Base-by-base conservation (phyloP, 805 yeast species). In the Wickerhamomyces silvicola region DNA sequence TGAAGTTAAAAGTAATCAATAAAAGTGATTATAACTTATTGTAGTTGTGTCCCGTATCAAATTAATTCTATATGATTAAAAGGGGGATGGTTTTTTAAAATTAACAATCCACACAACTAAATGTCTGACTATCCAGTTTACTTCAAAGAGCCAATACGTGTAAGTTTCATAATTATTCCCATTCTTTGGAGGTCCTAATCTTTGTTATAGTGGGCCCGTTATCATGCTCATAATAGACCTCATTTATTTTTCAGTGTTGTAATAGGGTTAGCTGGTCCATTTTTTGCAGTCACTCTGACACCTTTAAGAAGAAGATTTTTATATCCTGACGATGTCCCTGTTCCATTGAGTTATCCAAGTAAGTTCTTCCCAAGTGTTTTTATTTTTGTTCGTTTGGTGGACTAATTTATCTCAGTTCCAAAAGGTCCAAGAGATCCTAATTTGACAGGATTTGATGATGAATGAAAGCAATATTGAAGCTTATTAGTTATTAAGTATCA, bases 221-320 rank as follows among this genome's bases (percentile, higher is more conserved):
- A 75, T 60, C 78, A 77, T 46, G 82, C 88, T 16, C 81, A 81
- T 60, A 73, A 72, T 44, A 75, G 76, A 53, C 94, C 94, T 25
- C 85, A 81, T 59, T 64, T 81, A 42, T 78, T 81, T 54, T 76
- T 68, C 50, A 66, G 86, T 18, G 69, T 75, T 14, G 65, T 66
- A 22, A 65, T 82, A 48, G 94, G 87, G 7, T 52, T 74, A 25
- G 54, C 78, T 30, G 86, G 83, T 5, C 90, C 92, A 10, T 57
- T 75, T 5, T 70, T 81, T 35, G 65, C 81, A 22, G 48, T 73
- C 34, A 63, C 68, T 19, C 68, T 70, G 32, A 68, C 86, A 27
- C 86, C 87, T 19, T 47, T 81, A 29, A 78, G 94, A 69, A 75
- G 81, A 59, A 75, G 69, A 55, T 78, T 63, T 53, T 59, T 78